Percentiles rank a stretch among this genome's conserved stretches.
These are phyloP conservation scores for Prunus dulcis DNA, from an alignment of 306 rosid species.

Conservation along the genomic window DNA sequence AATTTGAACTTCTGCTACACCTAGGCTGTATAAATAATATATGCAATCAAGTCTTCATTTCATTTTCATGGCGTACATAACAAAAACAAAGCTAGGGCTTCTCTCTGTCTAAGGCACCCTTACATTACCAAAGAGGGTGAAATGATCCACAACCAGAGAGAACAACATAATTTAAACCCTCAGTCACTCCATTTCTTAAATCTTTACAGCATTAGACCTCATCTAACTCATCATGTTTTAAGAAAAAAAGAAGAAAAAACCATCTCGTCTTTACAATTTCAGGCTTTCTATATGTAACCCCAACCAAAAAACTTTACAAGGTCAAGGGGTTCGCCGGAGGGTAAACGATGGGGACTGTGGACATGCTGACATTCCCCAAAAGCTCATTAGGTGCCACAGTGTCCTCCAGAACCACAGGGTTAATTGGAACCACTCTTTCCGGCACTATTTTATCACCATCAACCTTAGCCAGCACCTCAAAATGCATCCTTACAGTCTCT, in stretches of 20 bases:
- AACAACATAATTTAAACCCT: not conserved
- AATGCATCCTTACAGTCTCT: slow-evolving; percentile 59
- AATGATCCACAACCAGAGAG: not conserved
- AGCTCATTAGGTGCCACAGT: slow-evolving; percentile 34
- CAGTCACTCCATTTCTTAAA: not conserved
- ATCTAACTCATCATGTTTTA: slow-evolving; percentile 7
- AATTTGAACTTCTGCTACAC: not conserved
- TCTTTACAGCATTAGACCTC: slow-evolving; percentile 7
- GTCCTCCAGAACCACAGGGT: slow-evolving; percentile 56
- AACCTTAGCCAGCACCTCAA: slow-evolving; percentile 89
- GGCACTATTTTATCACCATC: slow-evolving; percentile 80
- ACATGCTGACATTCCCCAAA: slow-evolving; percentile 52
- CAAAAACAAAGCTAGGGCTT: not conserved
- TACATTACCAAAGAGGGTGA: not conserved
- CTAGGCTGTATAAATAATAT: not conserved
- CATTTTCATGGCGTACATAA: not conserved
- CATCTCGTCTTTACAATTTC: slow-evolving; percentile 30
- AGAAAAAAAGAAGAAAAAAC: not conserved
- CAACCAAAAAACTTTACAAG: slow-evolving; percentile 32
- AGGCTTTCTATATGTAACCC: slow-evolving; percentile 17
- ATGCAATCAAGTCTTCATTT: not conserved
- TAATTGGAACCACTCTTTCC: slow-evolving; percentile 60
- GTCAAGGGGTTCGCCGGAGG: slow-evolving; percentile 59
- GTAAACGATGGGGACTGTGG: slow-evolving; percentile 44
- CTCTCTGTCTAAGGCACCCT: not conserved